Evolutionary conservation across 106 monocot species (phyloP).

Genomic region (Narthecium ossifragum): DNA sequence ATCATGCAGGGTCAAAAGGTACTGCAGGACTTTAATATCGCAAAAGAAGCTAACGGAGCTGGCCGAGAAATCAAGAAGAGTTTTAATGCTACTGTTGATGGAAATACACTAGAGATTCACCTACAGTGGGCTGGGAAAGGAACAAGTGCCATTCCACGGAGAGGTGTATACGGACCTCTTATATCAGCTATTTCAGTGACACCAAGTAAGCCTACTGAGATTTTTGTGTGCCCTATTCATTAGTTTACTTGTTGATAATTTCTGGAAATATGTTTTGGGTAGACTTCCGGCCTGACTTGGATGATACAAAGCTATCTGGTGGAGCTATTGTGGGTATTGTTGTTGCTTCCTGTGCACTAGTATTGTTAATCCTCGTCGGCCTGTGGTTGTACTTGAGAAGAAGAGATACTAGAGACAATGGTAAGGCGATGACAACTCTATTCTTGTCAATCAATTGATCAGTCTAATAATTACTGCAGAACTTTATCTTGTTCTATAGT

Average conservation of each 20-base stretch:
- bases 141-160: slow-evolving; percentile 17
- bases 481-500: too few relatives aligned
- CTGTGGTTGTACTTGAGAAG: slow-evolving; percentile 10
- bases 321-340: slow-evolving; percentile 24
- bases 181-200: slow-evolving; percentile 39
- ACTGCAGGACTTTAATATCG: slow-evolving; percentile 38
- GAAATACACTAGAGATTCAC: slow-evolving; percentile 34
- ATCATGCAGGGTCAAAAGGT: slow-evolving; percentile 26
- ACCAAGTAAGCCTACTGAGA: slow-evolving; percentile 6
- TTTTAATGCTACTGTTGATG: slow-evolving; percentile 16
- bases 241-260: not conserved
- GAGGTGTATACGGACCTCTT: slow-evolving; percentile 35
- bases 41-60: slow-evolving; percentile 23
- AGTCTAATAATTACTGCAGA: too few relatives aligned
- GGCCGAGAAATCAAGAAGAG: slow-evolving; percentile 14
- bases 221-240: not conserved
- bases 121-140: slow-evolving; percentile 47
- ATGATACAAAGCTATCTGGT: slow-evolving; percentile 4
- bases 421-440: slow-evolving; percentile 1
- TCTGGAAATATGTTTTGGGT: not conserved
- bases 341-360: slow-evolving; percentile 1
- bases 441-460: too few relatives aligned
- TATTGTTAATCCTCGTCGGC: not conserved
- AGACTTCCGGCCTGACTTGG: slow-evolving; percentile 18
- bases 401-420: slow-evolving; percentile 5